Conservation (phyloP, 192 early-diverging fungal genomes). For the Coemansia sp. region DNA sequence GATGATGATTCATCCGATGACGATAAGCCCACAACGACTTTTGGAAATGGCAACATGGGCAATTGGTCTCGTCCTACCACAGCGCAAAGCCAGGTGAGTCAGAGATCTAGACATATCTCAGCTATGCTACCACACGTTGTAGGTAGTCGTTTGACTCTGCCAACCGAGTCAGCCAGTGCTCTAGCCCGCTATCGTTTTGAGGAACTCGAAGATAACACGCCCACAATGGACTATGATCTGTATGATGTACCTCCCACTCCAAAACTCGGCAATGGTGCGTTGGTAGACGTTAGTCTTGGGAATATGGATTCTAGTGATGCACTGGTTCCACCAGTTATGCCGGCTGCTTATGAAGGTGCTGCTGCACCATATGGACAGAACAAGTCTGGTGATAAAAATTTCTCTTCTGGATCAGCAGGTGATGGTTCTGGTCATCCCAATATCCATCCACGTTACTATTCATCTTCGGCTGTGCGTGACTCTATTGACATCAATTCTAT, state of each 20-base stretch:
- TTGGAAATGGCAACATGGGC: background rate
- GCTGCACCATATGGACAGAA: background rate
- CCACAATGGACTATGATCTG: too few relatives aligned
- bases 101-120: constrained; percentile 31
- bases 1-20: constrained; percentile 1
- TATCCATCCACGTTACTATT: too few relatives aligned
- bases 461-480: constrained; percentile 26
- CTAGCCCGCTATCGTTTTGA: constrained; percentile 42
- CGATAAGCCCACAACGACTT: too few relatives aligned
- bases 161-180: constrained; percentile 22
- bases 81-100: constrained; percentile 17
- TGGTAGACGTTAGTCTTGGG: too few relatives aligned
- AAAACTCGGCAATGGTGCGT: too few relatives aligned
- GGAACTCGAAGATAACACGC: constrained; percentile 27
- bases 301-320: too few relatives aligned
- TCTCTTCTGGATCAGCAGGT: too few relatives aligned
- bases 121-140: constrained; percentile 43
- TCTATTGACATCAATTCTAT: constrained; percentile 39
- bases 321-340: constrained; percentile 13
- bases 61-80: constrained; percentile 42
- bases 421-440: too few relatives aligned
- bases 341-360: constrained; percentile 7
- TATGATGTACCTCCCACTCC: too few relatives aligned
- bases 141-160: constrained; percentile 42
- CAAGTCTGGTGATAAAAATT: background rate